Conservation (phyloP, 2,329 filamentous ascomycete species). For the Clarireedia hainanense region DNA sequence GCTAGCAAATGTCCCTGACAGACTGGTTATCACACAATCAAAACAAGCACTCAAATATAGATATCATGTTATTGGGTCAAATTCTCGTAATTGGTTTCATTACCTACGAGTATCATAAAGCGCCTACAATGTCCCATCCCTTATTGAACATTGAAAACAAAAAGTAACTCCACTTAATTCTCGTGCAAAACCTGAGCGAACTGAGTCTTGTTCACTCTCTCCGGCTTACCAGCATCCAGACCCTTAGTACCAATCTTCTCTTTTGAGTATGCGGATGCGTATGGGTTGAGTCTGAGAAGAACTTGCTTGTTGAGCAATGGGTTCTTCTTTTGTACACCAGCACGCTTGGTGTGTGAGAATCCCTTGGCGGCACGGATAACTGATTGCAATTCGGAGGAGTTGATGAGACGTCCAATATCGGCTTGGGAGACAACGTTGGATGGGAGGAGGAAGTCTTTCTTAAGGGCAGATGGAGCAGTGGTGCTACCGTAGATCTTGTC, state of each 20-base stretch:
- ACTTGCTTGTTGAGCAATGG: slow-evolving; percentile 98
- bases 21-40: too few relatives aligned
- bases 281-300: slow-evolving; percentile 96
- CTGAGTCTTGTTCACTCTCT: slow-evolving; percentile 26
- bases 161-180: slow-evolving; percentile 34
- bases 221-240: slow-evolving; percentile 53
- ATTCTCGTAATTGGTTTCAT: slow-evolving; percentile 7
- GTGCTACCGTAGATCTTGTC: slow-evolving; percentile 96
- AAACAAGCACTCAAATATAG: too few relatives aligned
- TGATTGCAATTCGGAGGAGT: slow-evolving; percentile 97
- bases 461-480: slow-evolving; percentile 79
- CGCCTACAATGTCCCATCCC: slow-evolving; percentile 11
- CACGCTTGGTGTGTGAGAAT: slow-evolving; percentile 80
- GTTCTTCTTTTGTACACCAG: slow-evolving; percentile 98
- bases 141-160: slow-evolving; percentile 12
- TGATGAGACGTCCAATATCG: slow-evolving; percentile 96
- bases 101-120: slow-evolving; percentile 9
- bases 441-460: slow-evolving; percentile 98
- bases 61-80: too few relatives aligned
- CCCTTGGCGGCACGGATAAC: slow-evolving; percentile 90
- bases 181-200: slow-evolving; percentile 40
- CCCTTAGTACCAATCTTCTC: slow-evolving; percentile 71
- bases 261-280: slow-evolving; percentile 85
- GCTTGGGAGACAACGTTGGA: slow-evolving; percentile 88
- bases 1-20: too few relatives aligned